Percentiles rank a stretch among this genome's conserved stretches.
These are phyloP conservation scores for Acacia melanoxylon DNA, from an alignment of 306 rosid genomes.

Conservation along the genomic window DNA sequence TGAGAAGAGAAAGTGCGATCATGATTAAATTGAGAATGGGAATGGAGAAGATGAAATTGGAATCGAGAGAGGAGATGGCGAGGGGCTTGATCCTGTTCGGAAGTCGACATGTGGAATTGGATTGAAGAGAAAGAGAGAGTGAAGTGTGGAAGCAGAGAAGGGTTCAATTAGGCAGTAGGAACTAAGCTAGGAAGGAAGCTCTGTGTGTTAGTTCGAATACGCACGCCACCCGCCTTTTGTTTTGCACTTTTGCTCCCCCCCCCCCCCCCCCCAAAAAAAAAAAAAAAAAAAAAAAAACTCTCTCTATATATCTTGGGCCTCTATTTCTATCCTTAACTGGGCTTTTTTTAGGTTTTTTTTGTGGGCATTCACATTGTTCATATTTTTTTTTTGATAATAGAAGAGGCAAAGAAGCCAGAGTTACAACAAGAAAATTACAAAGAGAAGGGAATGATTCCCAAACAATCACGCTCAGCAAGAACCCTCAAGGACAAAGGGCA, in stretches of 20 bases:
- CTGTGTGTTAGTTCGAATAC: slow-evolving; percentile 16
- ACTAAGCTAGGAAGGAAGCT: neutral
- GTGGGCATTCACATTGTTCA: neutral
- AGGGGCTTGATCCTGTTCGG: slow-evolving; percentile 37
- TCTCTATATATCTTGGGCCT: neutral
- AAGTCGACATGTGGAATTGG: slow-evolving; percentile 17
- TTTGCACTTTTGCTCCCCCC: neutral
- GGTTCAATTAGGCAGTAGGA: neutral
- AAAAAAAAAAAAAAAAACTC: too few species aligned
- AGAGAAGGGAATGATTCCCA: too few species aligned
- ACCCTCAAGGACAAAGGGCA: too few species aligned
- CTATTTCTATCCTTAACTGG: neutral
- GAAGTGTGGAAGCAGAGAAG: neutral
- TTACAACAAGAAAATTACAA: too few species aligned
- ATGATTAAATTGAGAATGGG: slow-evolving; percentile 32
- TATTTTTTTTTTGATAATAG: too few species aligned
- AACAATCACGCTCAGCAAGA: too few species aligned
- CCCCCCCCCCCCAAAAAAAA: too few species aligned
- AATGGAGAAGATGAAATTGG: slow-evolving; percentile 35
- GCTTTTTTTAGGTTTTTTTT: neutral
- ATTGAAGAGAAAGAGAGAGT: slow-evolving; percentile 11
- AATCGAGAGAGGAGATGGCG: slow-evolving; percentile 34
- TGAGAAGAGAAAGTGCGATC: slow-evolving; percentile 2
- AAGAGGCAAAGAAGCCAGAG: too few species aligned
- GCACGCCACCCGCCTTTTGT: slow-evolving; percentile 26